Percentiles rank a stretch among this genome's conserved stretches.
These are phyloP conservation scores for Coffea canephora DNA, from an alignment of 257 asterid species.

Conservation along the genomic window DNA sequence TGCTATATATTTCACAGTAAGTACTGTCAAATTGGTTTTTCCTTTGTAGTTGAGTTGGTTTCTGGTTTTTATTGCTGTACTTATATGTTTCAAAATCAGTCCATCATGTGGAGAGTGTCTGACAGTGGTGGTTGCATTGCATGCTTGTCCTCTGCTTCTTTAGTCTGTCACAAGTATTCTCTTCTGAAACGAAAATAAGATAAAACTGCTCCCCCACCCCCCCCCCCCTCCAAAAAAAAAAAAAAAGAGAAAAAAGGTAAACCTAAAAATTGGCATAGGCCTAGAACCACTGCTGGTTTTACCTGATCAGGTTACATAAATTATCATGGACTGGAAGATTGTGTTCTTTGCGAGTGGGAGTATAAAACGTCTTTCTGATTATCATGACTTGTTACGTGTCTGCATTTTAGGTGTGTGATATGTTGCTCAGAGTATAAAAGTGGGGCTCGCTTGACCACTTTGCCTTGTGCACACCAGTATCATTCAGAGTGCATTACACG, in stretches of 20 bases:
- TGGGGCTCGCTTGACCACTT: conserved; percentile 54
- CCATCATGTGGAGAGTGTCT: neutral
- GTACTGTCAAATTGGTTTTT: neutral
- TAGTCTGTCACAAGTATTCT: neutral
- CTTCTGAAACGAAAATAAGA: neutral
- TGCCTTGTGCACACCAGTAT: conserved; percentile 88
- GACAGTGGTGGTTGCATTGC: neutral
- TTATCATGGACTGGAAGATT: neutral
- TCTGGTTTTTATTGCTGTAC: neutral
- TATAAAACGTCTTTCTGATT: neutral
- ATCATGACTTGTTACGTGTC: conserved; percentile 7
- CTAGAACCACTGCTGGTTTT: neutral
- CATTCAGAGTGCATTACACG: conserved; percentile 69
- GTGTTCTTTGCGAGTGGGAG: neutral
- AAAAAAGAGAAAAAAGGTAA: neutral
- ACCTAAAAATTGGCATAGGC: neutral
- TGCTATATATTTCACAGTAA: neutral
- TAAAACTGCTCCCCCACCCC: neutral
- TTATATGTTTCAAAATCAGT: neutral
- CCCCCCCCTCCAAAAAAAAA: no score
- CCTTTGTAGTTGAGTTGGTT: neutral
- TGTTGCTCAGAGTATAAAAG: conserved; percentile 60
- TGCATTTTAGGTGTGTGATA: conserved; percentile 70
- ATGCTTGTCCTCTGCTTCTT: neutral
- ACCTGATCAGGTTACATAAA: neutral